Evolutionary conservation across 371 early-diverging fungal genomes (phyloP).

Genomic region (Amoeboaphelidium protococcarum): DNA sequence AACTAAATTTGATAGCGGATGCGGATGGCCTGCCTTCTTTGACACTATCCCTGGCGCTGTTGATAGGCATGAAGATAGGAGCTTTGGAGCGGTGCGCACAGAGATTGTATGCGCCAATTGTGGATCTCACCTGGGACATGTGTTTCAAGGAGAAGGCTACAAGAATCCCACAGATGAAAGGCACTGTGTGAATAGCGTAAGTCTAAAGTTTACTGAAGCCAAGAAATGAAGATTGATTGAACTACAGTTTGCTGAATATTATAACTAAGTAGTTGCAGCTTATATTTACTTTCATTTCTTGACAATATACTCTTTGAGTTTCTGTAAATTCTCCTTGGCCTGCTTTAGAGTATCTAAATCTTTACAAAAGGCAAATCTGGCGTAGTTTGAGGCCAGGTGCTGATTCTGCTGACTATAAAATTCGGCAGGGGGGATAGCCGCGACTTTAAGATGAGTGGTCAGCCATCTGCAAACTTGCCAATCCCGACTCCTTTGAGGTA

Average conservation of each 20-base stretch:
- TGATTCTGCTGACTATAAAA: constrained; percentile 52
- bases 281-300: too few relatives aligned
- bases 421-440: constrained; percentile 71
- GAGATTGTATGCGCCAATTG: constrained; percentile 52
- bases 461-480: constrained; percentile 63
- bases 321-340: constrained; percentile 36
- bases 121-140: constrained; percentile 76
- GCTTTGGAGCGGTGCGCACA: constrained; percentile 36
- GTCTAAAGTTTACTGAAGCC: constrained; percentile 47
- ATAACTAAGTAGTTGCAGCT: too few relatives aligned
- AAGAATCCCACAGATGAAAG: constrained; percentile 71
- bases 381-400: constrained; percentile 37
- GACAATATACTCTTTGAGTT: too few relatives aligned
- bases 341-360: constrained; percentile 50
- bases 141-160: constrained; percentile 82
- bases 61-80: constrained; percentile 34
- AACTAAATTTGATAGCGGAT: constrained; percentile 73
- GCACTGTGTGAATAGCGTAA: constrained; percentile 48
- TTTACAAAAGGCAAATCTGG: constrained; percentile 84
- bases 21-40: constrained; percentile 37
- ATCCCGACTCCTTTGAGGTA: constrained; percentile 20
- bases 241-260: too few relatives aligned
- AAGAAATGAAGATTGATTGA: too few relatives aligned
- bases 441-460: constrained; percentile 65
- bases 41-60: constrained; percentile 38